Evolutionary conservation across 805 yeast genomes (phyloP), one percentile per base, ranked within the genome.

Genomic region (Torulaspora indica): DNA sequence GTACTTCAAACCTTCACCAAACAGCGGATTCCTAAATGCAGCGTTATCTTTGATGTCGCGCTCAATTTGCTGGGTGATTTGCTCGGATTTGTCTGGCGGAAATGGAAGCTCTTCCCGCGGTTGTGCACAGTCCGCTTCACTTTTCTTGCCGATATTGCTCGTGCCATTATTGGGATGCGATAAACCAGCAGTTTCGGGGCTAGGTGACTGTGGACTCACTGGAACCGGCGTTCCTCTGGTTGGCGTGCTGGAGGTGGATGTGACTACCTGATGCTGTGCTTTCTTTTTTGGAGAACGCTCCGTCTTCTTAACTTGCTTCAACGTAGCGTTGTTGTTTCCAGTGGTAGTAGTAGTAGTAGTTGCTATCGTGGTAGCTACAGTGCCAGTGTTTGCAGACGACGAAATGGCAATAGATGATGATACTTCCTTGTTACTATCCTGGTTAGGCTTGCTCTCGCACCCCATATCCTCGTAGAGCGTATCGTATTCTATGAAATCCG

Each of bases 401-500:
- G 37, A 35, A 12, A 38, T 38, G 10, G 42, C 31, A 10, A 35
- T 38, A 3, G 38, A 23, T n/a, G 40, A 28, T 15, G 38, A 30
- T 18, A 38, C 34, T 12, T 46, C 72, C 69, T 43, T 72, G 12
- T 69, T 72, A 15, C 52, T 54, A 33, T 77, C 85, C 45, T 45
- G 42, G 10, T 74, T 81, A 35, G 89, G 55, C 32, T 52, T 51
- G 17, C 63, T 50, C 49, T 63, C 65, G 44, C 66, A 75, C 35
- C 82, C 89, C 55, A 93, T 74, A 47, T 81, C 87, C 54, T 93
- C 97, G 66, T 91, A 93, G 48, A 91, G 78, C 10, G 87, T 89
- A 55, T 90, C 96, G 64, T 91, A 95, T 59, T 89, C 97, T 27
- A 90, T 83, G 63, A 89, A 91, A 57, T 90, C 96, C 4, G 81